A percentile compares a stretch with the other conserved stretches of the same genome.
phyloP scores from a whole-genome alignment of 768 basidiomycete genomes.

The Paxillus rubicundulus region DNA sequence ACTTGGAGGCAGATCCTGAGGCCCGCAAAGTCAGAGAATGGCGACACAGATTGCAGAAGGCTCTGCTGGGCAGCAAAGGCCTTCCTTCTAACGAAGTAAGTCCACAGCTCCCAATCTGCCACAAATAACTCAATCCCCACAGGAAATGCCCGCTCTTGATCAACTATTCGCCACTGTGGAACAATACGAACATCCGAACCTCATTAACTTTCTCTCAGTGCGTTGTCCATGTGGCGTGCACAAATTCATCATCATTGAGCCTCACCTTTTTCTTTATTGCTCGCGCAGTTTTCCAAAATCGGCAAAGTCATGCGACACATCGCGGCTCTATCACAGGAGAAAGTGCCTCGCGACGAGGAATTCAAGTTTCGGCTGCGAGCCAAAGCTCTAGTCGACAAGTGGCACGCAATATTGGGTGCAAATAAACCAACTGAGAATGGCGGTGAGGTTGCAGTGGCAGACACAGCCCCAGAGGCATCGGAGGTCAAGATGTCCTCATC shows the following conservation, averaged over 20 bases:
- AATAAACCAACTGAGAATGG: constrained; percentile 33
- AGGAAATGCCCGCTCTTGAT: constrained; percentile 80
- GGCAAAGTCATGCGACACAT: constrained; percentile 65
- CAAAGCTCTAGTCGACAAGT: constrained; percentile 44
- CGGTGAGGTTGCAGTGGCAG: constrained; percentile 22
- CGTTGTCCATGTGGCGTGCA: constrained; percentile 20
- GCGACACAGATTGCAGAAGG: constrained; percentile 90
- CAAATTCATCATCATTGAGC: constrained; percentile 10
- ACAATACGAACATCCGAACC: constrained; percentile 67
- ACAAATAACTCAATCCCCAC: constrained; percentile 7
- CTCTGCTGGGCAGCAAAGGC: constrained; percentile 66
- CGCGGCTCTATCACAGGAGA: constrained; percentile 39
- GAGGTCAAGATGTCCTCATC: constrained; percentile 23
- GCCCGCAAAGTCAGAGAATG: constrained; percentile 81
- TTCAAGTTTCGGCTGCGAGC: constrained; percentile 53
- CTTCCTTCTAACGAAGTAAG: constrained; percentile 64
- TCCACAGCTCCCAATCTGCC: constrained; percentile 8
- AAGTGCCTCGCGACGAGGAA: constrained; percentile 51
- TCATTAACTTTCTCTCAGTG: constrained; percentile 67
- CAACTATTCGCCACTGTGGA: constrained; percentile 75
- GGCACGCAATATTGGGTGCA: constrained; percentile 39
- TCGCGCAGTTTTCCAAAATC: constrained; percentile 44
- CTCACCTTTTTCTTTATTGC: constrained; percentile 3
- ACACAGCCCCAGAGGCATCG: constrained; percentile 13
- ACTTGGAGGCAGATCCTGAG: constrained; percentile 54